Conservation (phyloP, 2,329 filamentous ascomycete genomes). For the Calonectria crousiana region DNA sequence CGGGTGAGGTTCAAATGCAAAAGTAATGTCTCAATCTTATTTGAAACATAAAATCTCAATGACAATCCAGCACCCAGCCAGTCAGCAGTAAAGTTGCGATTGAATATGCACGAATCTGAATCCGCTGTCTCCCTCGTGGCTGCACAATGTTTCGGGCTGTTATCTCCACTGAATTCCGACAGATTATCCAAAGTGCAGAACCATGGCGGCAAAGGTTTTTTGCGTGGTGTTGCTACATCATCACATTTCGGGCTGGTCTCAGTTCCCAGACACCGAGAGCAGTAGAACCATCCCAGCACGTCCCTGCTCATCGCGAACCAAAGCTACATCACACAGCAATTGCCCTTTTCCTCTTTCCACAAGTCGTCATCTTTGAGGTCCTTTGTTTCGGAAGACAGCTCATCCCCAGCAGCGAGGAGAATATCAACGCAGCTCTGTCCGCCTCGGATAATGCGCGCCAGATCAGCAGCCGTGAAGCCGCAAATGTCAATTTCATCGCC, state of each 20-base stretch:
- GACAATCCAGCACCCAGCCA: neutral
- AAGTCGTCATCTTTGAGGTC: slow-evolving; percentile 16
- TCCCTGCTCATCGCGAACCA: too few relatives aligned
- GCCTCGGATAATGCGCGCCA: slow-evolving; percentile 1
- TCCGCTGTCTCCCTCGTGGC: neutral
- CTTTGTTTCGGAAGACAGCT: slow-evolving; percentile 8
- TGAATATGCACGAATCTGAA: neutral
- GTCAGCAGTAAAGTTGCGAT: too few relatives aligned
- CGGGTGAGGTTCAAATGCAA: too few relatives aligned
- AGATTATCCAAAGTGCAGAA: neutral
- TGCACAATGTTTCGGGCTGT: neutral
- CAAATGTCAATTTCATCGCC: slow-evolving; percentile 15
- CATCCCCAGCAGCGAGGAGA: slow-evolving; percentile 1
- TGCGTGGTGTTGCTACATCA: neutral
- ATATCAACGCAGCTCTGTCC: slow-evolving; percentile 15
- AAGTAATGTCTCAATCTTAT: neutral
- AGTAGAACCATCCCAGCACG: neutral
- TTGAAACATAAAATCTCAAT: neutral
- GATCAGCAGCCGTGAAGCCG: slow-evolving; percentile 15
- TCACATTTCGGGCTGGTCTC: neutral
- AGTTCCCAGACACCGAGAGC: neutral
- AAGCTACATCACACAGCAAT: slow-evolving; percentile 10
- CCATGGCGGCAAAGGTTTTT: neutral
- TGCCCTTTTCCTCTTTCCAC: neutral
- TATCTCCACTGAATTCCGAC: too few relatives aligned